Evolutionary conservation across 108 stramenopile genomes (phyloP), one percentile per base, ranked within the genome.

Genomic region (Cyclostephanos tholiformis): DNA sequence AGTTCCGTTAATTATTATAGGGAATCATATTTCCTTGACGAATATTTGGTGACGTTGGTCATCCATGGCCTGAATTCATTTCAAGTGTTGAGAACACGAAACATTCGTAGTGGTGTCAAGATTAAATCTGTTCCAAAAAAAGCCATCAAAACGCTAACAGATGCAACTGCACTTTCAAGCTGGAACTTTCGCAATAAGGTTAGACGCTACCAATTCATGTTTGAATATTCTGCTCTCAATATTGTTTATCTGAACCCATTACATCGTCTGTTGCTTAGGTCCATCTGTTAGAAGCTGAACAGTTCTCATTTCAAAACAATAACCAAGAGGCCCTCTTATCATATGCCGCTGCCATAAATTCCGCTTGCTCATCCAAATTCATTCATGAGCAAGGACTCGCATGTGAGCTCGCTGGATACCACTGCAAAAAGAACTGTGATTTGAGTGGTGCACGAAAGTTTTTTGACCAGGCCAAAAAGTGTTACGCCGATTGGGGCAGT

Each of bases 361-460:
- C 62, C 11, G 67, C 75, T 53, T 22, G 41, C 17, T 62, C 59
- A 11, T 69, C 67, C 27, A 38, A 36, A 3, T 76, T 69, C 27
- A 20, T 69, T 49, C 75, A 76, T 23, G 75, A 76, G 62, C 65
- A 76, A 55, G 75, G 75, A 52, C 67, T 76, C 49, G 75, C 75
- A 55, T 76, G 67, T 53, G 75, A 76, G 38, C 62, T 68, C 52
- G 67, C 75, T 11, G 75, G 60, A 25, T 43, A 61, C 36, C 75
- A 76, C 48, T 68, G 68, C 59, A 50, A 63, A 41, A 62, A 49
- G 29, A 38, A 43, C 17, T 51, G 67, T 16, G 43, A 76, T 36
- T 51, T 27, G 20, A 49, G 19, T 16, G 68, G 52, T 12, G 67
- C 75, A 27, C 11, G 44, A 11, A 56, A 20, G 32, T 44, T 53